Conservation (phyloP, 2,329 filamentous ascomycete species). For the Botryosphaeria agaves region DNA sequence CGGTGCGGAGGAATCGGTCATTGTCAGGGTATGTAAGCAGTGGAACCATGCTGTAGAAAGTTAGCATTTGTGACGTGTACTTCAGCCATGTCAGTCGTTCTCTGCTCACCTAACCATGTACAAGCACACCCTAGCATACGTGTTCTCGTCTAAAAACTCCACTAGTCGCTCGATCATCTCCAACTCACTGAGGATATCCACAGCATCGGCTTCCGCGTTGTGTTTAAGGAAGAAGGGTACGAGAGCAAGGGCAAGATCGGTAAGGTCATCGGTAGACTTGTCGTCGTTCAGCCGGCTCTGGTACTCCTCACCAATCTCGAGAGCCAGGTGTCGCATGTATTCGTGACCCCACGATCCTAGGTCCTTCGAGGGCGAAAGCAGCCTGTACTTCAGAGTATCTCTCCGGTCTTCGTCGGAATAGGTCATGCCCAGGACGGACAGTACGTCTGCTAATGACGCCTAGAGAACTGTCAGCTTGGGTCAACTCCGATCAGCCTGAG, state of each 20-base stretch:
- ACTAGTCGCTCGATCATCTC: slow-evolving; percentile 92
- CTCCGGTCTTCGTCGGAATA: slow-evolving; percentile 92
- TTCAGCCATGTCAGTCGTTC: no score
- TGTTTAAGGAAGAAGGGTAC: slow-evolving; percentile 93
- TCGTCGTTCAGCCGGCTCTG: slow-evolving; percentile 75
- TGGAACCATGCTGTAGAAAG: slow-evolving; percentile 61
- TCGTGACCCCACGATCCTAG: slow-evolving; percentile 97
- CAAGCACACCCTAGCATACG: slow-evolving; percentile 79
- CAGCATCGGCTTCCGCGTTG: slow-evolving; percentile 95
- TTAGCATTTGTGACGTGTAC: no score
- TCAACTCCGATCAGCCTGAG: slow-evolving; percentile 2
- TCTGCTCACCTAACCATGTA: slow-evolving; percentile 79
- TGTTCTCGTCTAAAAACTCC: slow-evolving; percentile 82
- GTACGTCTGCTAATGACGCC: slow-evolving; percentile 73
- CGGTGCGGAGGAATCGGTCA: slow-evolving; percentile 81
- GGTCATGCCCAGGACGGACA: slow-evolving; percentile 97
- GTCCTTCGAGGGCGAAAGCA: slow-evolving; percentile 78
- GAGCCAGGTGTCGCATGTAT: slow-evolving; percentile 85
- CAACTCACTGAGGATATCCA: slow-evolving; percentile 90
- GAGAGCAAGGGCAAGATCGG: slow-evolving; percentile 66
- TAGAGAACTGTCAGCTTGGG: slow-evolving; percentile 10
- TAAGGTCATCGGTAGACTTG: slow-evolving; percentile 65
- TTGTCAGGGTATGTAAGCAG: slow-evolving; percentile 96
- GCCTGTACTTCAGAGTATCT: slow-evolving; percentile 89
- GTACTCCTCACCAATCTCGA: slow-evolving; percentile 93